Percentiles rank a stretch among this genome's conserved stretches.
Conservation (phyloP, 805 yeast genomes). For the Metschnikowia colocasiae region DNA sequence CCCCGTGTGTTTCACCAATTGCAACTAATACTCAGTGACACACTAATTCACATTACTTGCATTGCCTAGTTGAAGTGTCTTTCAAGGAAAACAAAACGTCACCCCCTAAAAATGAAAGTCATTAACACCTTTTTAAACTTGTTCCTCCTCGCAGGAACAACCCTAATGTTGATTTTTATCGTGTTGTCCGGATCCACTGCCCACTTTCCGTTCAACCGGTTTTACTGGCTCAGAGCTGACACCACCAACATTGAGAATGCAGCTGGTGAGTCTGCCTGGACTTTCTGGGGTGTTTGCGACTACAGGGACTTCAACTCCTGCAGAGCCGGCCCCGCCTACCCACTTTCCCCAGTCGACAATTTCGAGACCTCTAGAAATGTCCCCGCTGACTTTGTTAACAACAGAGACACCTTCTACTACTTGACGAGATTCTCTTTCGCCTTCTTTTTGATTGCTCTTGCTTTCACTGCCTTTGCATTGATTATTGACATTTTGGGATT, state of each 20-base stretch:
- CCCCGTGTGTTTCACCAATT: slow-evolving; percentile 26
- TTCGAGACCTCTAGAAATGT: slow-evolving; percentile 52
- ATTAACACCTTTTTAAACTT: slow-evolving; percentile 34
- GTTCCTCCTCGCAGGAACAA: slow-evolving; percentile 42
- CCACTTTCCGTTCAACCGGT: slow-evolving; percentile 38
- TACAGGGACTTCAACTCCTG: slow-evolving; percentile 52
- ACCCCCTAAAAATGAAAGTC: slow-evolving; percentile 25
- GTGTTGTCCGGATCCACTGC: slow-evolving; percentile 18
- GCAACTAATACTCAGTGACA: neutral
- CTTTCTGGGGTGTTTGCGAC: slow-evolving; percentile 69
- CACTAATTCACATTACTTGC: neutral
- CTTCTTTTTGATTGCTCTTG: slow-evolving; percentile 55
- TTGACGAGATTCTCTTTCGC: slow-evolving; percentile 65
- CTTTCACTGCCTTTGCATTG: slow-evolving; percentile 61
- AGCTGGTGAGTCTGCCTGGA: slow-evolving; percentile 64
- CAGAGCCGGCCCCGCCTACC: slow-evolving; percentile 67
- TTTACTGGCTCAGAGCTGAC: slow-evolving; percentile 79
- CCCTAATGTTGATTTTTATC: slow-evolving; percentile 50
- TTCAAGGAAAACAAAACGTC: neutral
- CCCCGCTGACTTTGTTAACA: slow-evolving; percentile 50
- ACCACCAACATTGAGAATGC: slow-evolving; percentile 56
- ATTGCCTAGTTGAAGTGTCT: neutral
- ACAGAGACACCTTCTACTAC: slow-evolving; percentile 59
- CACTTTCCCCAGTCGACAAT: slow-evolving; percentile 78
- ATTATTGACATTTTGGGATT: slow-evolving; percentile 52